Evolutionary conservation across 2,329 filamentous ascomycete species (phyloP), one percentile per base, ranked within the genome.

Genomic region (Pezicula rhizophila): DNA sequence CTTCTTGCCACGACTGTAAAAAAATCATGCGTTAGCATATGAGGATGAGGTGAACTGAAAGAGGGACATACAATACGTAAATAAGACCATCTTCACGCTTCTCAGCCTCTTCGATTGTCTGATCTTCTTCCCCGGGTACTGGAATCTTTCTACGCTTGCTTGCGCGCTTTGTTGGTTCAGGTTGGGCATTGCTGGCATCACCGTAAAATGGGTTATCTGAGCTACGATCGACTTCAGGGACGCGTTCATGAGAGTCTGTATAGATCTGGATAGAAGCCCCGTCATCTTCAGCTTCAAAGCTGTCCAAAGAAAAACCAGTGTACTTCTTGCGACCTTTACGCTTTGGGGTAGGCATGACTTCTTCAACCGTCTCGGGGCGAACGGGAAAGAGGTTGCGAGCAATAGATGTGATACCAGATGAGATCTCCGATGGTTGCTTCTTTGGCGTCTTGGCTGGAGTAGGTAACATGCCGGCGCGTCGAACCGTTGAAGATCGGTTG

Each of bases 371-470:
- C 33, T 56, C 56, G 37, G 55, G 44, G 42, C 60, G 62, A 49
- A 53, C 69, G n/a, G 76, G 69, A 52, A 88, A 85, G 14, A 87
- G 71, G 60, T 76, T 82, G 63, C 80, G 77, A 25, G 80, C 77
- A 53, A 85, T 70, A 2, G 72, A 68, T 43, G 72, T 70, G 49
- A 84, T 73, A 43, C 73, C 72, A 52, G 74, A 70, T 45, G 72
- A 68, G 23, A 71, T 71, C 61, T 77, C 59, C 71, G 57, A 70
- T 15, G 71, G 72, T 1, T 74, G 73, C 42, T 77, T 73, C 71
- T 86, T 64, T 1, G 82, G 88, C 3, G 88, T 92, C 71, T 91
- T 91, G 55, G 82, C 78, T 2, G 88, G 88, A 3, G 88, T 92
- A 14, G 85, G 86, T 41, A 91, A 78, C 77, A 87, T 85, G 54